These are phyloP conservation scores for Tulasnella sp. DNA, from an alignment of 768 basidiomycete genomes.

Conservation along the genomic window DNA sequence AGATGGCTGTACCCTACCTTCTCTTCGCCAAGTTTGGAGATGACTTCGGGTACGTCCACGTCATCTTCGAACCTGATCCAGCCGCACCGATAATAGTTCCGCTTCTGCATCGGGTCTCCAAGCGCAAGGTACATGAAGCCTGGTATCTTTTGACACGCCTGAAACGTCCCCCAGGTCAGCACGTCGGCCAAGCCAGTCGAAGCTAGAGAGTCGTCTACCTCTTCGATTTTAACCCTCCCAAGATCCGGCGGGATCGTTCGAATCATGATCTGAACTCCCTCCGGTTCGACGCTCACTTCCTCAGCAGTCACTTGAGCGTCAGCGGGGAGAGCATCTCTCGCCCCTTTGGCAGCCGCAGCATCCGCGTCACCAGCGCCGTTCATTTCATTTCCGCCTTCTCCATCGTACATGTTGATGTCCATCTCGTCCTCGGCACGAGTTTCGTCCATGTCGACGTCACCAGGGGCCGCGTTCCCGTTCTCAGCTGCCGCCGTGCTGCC, in stretches of 20 bases:
- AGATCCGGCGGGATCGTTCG: conserved; percentile 93
- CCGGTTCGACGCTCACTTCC: conserved; percentile 64
- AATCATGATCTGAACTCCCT: conserved; percentile 91
- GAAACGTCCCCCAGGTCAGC: conserved; percentile 26
- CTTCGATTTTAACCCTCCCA: conserved; percentile 82
- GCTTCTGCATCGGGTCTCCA: conserved; percentile 87
- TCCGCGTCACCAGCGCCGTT: conserved; percentile 19
- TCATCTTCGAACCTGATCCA: conserved; percentile 87
- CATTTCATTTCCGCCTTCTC: conserved; percentile 3
- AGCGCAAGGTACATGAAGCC: conserved; percentile 87
- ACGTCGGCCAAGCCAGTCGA: not conserved
- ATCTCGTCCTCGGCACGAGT: conserved; percentile 22
- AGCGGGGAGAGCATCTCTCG: not conserved
- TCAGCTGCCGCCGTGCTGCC: conserved; percentile 38
- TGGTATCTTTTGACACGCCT: conserved; percentile 72
- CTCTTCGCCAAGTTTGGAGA: conserved; percentile 72
- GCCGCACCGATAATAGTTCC: conserved; percentile 90
- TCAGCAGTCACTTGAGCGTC: conserved; percentile 37
- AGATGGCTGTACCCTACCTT: conserved; percentile 53
- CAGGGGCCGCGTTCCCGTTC: conserved; percentile 41
- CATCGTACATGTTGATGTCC: conserved; percentile 24
- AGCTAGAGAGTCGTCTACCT: conserved; percentile 46
- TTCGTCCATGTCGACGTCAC: conserved; percentile 22
- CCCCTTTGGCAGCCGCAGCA: not conserved
- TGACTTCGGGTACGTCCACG: conserved; percentile 70